Conservation (phyloP, 805 yeast genomes). For the Saturnispora zaruensis region DNA sequence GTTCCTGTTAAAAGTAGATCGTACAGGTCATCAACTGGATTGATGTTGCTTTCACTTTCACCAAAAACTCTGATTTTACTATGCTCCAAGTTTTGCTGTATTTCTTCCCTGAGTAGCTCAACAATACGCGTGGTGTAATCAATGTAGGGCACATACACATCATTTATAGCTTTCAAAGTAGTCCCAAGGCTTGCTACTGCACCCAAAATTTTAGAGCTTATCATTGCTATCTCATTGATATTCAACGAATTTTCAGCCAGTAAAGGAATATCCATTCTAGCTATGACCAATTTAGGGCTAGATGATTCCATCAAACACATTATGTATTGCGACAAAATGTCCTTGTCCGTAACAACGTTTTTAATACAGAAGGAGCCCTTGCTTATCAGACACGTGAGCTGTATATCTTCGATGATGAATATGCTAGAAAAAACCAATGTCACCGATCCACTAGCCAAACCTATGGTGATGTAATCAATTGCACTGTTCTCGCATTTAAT, state of each 20-base stretch:
- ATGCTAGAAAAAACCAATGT: constrained; percentile 27
- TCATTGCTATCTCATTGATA: constrained; percentile 21
- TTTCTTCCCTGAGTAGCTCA: constrained; percentile 31
- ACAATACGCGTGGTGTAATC: constrained; percentile 32
- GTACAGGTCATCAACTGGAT: constrained; percentile 34
- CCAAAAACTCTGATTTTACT: constrained; percentile 7
- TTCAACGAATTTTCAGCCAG: constrained; percentile 18
- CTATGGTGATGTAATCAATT: constrained; percentile 25
- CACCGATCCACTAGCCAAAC: constrained; percentile 17
- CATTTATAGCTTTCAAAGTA: constrained; percentile 22
- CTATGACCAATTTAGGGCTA: not conserved
- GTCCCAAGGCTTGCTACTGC: constrained; percentile 29
- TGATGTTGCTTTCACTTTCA: constrained; percentile 4
- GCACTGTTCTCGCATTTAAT: constrained; percentile 19
- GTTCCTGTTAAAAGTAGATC: constrained; percentile 47
- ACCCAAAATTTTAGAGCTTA: constrained; percentile 31
- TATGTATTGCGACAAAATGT: not conserved
- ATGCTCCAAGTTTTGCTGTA: constrained; percentile 14
- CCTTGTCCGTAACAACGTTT: not conserved
- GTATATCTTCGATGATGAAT: constrained; percentile 16
- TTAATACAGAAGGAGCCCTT: constrained; percentile 14
- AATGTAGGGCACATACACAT: constrained; percentile 29
- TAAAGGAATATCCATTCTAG: not conserved
- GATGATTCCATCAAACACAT: not conserved
- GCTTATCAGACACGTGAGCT: not conserved